These are phyloP conservation scores for Ophiostoma himal-ulmi DNA, from an alignment of 2,329 filamentous ascomycete genomes.

Conservation along the genomic window DNA sequence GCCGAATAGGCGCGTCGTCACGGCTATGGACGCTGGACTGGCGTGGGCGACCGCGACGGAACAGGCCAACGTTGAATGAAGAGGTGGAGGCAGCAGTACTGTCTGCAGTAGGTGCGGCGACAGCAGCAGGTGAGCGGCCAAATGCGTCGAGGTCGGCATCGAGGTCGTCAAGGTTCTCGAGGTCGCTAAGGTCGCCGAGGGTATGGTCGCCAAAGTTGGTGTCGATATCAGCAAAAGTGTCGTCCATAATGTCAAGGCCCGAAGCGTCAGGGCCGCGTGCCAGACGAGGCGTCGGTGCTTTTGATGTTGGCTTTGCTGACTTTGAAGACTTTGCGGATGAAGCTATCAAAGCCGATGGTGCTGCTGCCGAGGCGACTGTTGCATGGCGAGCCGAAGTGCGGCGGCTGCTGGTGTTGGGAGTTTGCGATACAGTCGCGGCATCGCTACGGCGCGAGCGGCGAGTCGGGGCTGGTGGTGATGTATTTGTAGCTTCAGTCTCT, in stretches of 20 bases:
- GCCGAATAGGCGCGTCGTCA: slow-evolving; percentile 48
- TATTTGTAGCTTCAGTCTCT: slow-evolving; percentile 20
- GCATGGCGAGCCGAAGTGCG: slow-evolving; percentile 25
- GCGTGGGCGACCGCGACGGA: slow-evolving; percentile 41
- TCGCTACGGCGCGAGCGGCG: slow-evolving; percentile 22
- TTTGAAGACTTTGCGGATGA: slow-evolving; percentile 11
- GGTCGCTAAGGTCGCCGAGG: slow-evolving; percentile 17
- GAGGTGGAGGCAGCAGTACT: slow-evolving; percentile 40
- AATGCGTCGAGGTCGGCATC: slow-evolving; percentile 27
- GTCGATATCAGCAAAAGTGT: slow-evolving; percentile 41
- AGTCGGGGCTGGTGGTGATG: slow-evolving; percentile 28
- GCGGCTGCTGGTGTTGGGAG: slow-evolving; percentile 27
- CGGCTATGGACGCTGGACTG: slow-evolving; percentile 48
- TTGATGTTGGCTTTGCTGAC: slow-evolving; percentile 27
- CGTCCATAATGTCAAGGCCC: slow-evolving; percentile 43
- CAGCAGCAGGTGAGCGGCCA: slow-evolving; percentile 15
- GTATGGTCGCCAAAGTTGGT: slow-evolving; percentile 36
- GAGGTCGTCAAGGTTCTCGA: slow-evolving; percentile 26
- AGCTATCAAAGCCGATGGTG: slow-evolving; percentile 25
- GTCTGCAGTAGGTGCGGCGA: slow-evolving; percentile 20
- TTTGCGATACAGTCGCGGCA: slow-evolving; percentile 17
- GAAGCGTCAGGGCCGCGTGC: slow-evolving; percentile 37
- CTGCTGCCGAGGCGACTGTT: slow-evolving; percentile 21
- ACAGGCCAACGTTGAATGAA: slow-evolving; percentile 42
- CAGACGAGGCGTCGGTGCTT: slow-evolving; percentile 25